phyloP scores from a whole-genome alignment of 257 asterid species.

The Solanum chiquidenum region DNA sequence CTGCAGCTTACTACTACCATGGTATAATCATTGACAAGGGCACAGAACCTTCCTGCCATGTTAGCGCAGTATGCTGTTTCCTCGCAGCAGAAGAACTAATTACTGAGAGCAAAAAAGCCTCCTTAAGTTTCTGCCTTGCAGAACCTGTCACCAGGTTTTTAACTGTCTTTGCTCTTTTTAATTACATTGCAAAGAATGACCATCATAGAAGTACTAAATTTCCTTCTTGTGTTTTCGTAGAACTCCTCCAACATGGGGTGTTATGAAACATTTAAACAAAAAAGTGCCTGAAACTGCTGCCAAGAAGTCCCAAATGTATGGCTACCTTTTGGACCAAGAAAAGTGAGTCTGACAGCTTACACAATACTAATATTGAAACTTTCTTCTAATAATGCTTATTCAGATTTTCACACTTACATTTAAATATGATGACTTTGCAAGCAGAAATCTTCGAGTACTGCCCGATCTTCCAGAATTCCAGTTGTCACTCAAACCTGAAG shows the following conservation, averaged over 20 bases:
- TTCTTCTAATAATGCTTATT: neutral
- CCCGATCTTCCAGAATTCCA: slow-evolving; percentile 82
- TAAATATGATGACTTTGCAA: neutral
- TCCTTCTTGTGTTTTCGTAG: slow-evolving; percentile 7
- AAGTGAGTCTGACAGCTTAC: slow-evolving; percentile 24
- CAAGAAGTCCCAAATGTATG: slow-evolving; percentile 68
- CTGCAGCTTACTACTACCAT: slow-evolving; percentile 82
- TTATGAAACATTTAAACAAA: slow-evolving; percentile 60
- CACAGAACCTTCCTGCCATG: slow-evolving; percentile 49
- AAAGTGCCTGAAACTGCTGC: slow-evolving; percentile 76
- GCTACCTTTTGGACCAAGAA: slow-evolving; percentile 55
- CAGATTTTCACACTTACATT: neutral
- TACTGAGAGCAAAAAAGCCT: slow-evolving; percentile 66
- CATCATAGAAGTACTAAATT: neutral
- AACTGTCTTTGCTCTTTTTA: neutral
- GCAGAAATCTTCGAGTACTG: slow-evolving; percentile 36
- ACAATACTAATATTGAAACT: neutral
- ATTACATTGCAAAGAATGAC: neutral
- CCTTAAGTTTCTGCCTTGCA: slow-evolving; percentile 74
- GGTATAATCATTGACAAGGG: slow-evolving; percentile 64
- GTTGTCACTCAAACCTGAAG: slow-evolving; percentile 73
- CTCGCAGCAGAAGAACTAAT: slow-evolving; percentile 65
- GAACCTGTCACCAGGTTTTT: slow-evolving; percentile 62
- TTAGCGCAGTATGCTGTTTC: slow-evolving; percentile 53
- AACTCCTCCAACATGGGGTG: slow-evolving; percentile 75